A percentile compares a stretch with the other conserved stretches of the same genome.
phyloP scores from a whole-genome alignment of 129 eudicot species.

The Flaveria bidentis region DNA sequence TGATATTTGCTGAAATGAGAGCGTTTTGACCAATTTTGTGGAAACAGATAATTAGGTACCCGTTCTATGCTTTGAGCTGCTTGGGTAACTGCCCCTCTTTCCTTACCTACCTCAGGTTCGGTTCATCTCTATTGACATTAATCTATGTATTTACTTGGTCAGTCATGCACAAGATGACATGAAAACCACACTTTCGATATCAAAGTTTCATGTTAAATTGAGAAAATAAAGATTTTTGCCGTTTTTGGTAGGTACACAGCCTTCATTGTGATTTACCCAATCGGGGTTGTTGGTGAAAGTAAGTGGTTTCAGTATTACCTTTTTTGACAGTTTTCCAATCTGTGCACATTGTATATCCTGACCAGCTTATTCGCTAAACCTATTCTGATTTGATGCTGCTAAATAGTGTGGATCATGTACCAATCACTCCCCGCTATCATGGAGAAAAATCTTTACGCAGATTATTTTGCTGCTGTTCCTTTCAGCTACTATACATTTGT shows the following conservation, averaged over 20 bases:
- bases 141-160: slow-evolving; percentile 18
- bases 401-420: slow-evolving; percentile 92
- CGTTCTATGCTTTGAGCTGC: slow-evolving; percentile 75
- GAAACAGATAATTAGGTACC: slow-evolving; percentile 74
- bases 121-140: slow-evolving; percentile 25
- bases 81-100: slow-evolving; percentile 60
- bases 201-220: slow-evolving; percentile 15
- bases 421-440: slow-evolving; percentile 73
- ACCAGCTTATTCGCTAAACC: neutral
- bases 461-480: slow-evolving; percentile 55
- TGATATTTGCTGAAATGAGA: neutral
- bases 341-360: slow-evolving; percentile 7
- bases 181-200: neutral
- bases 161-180: neutral
- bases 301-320: slow-evolving; percentile 33
- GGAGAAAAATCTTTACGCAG: slow-evolving; percentile 64
- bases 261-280: slow-evolving; percentile 77
- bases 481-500: slow-evolving; percentile 68
- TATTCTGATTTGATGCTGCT: slow-evolving; percentile 7
- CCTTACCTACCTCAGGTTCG: slow-evolving; percentile 78
- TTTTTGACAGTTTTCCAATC: neutral
- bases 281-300: slow-evolving; percentile 88
- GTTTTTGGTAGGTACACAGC: slow-evolving; percentile 68
- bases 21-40: slow-evolving; percentile 1
- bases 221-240: slow-evolving; percentile 10